Evolutionary conservation across 2,329 filamentous ascomycete genomes (phyloP).

Genomic region (Cryphonectria naterciae): DNA sequence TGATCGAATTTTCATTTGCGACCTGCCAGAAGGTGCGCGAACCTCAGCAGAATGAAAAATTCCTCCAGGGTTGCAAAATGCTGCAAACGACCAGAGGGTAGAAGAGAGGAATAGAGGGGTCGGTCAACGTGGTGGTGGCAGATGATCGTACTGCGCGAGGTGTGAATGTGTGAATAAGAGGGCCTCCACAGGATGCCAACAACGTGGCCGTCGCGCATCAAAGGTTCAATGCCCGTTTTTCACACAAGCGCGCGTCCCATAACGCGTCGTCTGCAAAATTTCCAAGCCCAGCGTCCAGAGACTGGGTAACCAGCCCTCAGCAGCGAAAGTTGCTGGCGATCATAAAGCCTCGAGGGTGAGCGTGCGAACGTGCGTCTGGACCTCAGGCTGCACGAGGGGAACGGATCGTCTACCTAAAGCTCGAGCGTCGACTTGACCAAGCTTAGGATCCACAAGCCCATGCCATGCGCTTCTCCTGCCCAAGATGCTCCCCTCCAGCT

Average conservation of each 20-base stretch:
- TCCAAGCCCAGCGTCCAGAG: neutral
- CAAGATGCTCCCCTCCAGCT: neutral
- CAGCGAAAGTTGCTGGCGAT: neutral
- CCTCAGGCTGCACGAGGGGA: slow-evolving; percentile 4
- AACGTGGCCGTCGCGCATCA: neutral
- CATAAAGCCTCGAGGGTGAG: neutral
- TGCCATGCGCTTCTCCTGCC: neutral
- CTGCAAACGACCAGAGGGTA: neutral
- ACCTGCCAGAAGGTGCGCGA: neutral
- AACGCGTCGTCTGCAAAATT: neutral
- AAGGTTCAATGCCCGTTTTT: neutral
- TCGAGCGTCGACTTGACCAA: slow-evolving; percentile 4
- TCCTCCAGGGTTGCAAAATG: neutral
- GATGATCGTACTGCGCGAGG: neutral
- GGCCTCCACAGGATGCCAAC: neutral
- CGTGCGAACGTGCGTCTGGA: neutral
- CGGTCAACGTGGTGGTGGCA: neutral
- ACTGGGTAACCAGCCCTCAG: neutral
- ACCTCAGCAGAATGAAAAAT: neutral
- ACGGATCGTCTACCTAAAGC: neutral
- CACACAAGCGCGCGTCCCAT: neutral
- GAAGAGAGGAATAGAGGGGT: neutral
- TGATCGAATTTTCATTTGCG: neutral
- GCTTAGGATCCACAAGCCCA: neutral
- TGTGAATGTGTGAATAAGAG: neutral